Evolutionary conservation across 331 rosid species (phyloP), one percentile per base, ranked within the genome.

Genomic region (Arachis monticola): DNA sequence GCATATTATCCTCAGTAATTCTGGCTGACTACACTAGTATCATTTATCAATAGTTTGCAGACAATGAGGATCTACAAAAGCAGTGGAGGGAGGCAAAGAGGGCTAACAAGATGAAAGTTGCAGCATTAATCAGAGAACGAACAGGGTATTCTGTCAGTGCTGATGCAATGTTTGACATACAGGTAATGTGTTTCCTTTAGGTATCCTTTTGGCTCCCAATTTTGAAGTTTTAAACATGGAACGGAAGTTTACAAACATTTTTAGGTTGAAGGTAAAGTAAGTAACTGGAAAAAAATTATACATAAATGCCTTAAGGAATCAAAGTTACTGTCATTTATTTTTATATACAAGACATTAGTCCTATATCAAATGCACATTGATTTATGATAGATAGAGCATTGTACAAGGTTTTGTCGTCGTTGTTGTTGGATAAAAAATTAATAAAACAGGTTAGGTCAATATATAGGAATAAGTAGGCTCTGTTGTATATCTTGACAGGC

Each of bases 151-250:
- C 93, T 79, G 91, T 94, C 80, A 92, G 87, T 83, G 90, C 97
- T 40, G 97, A 94, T 80, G 89, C 97, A 73, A 82, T 94, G 97
- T 92, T 87, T 81, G 99, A 94, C 81, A 82, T 92, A 82, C 99
- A 94, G 97, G 99, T 92, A 56, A 51, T 70, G 69, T 82, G 56
- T 71, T 75, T 13, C 73, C 47, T 73, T 63, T 7, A 51, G 60
- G 35, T 65, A 58, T 63, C 27, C 61, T 44, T 60, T 62, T 58
- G 40, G 65, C n/a, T 38, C 4, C 31, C 75, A 66, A n/a, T 44
- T 60, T 74, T 35, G 72, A 35, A 65, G 73, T 69, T 69, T 32
- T 78, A 38, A 62, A 57, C 64, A 48, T 53, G 44, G 67, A 47
- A 11, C 64, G 75, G 74, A 58, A 62, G 83, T 67, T 56, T 56